These are phyloP conservation scores for Ustilago bromivora DNA, from an alignment of 1,284 basidiomycete species.

Conservation along the genomic window DNA sequence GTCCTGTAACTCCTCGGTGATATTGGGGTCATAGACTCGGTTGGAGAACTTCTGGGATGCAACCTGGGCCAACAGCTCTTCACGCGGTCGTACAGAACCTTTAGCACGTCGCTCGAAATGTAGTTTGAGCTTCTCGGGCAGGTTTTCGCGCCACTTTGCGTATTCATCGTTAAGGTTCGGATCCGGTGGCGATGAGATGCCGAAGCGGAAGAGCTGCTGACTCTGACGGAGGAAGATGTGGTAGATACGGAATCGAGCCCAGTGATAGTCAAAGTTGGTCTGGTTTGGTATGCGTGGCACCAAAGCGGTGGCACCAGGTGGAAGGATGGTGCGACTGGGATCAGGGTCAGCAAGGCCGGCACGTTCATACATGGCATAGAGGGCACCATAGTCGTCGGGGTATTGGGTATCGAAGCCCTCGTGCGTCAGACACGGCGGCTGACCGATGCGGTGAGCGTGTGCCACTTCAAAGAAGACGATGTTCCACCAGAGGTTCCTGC, in stretches of 20 bases:
- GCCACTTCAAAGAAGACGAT: conserved; percentile 53
- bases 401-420: conserved; percentile 59
- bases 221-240: conserved; percentile 54
- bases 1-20: conserved; percentile 46
- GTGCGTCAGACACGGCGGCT: conserved; percentile 52
- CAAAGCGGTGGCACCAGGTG: conserved; percentile 45
- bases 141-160: conserved; percentile 50
- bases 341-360: conserved; percentile 47
- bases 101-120: conserved; percentile 46
- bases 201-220: conserved; percentile 56
- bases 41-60: conserved; percentile 31
- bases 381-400: conserved; percentile 54
- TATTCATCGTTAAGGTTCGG: conserved; percentile 49
- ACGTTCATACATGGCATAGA: conserved; percentile 50
- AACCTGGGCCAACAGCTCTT: conserved; percentile 34
- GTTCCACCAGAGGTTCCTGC: conserved; percentile 59
- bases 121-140: conserved; percentile 45
- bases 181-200: conserved; percentile 48
- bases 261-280: conserved; percentile 56
- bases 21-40: conserved; percentile 40
- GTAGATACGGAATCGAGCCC: conserved; percentile 52
- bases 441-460: conserved; percentile 53
- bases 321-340: conserved; percentile 47
- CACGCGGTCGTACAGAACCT: conserved; percentile 39
- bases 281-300: conserved; percentile 41